Conservation (phyloP, 306 rosid species). For the Gastrolobium villosum region DNA sequence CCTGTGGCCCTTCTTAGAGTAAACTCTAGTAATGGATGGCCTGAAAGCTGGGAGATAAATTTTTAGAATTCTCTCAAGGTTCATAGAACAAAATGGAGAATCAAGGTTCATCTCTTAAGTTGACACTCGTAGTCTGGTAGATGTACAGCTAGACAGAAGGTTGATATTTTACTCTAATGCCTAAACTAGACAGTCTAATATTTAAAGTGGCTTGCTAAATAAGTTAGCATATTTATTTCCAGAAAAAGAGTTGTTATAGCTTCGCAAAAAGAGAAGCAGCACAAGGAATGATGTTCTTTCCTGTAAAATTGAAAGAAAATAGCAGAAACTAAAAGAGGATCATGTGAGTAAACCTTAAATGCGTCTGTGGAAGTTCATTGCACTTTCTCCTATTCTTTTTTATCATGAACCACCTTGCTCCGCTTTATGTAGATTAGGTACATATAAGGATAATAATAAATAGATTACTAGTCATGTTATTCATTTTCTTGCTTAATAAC, state of each 20-base stretch:
- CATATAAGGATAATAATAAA: not conserved
- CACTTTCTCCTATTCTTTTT: not conserved
- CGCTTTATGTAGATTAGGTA: not conserved
- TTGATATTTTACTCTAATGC: not conserved
- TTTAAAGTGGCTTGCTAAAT: conserved; percentile 12
- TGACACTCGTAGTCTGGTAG: not conserved
- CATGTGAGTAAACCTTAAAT: not conserved
- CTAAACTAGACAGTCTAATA: not conserved
- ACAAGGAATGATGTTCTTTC: not conserved
- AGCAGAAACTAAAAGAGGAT: not conserved
- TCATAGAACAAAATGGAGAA: not conserved
- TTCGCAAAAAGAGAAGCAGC: not conserved
- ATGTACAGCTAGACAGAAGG: not conserved
- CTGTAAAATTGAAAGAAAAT: not conserved
- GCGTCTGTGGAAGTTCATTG: not conserved
- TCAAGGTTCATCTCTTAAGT: too few relatives aligned
- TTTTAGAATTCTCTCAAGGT: conserved; percentile 6
- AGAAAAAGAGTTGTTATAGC: not conserved
- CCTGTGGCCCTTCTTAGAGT: too few relatives aligned
- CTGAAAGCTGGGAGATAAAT: not conserved
- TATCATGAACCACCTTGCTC: not conserved
- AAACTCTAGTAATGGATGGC: too few relatives aligned
- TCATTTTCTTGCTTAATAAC: conserved; percentile 6
- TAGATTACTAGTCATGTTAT: conserved; percentile 4
- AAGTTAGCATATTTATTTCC: not conserved